phyloP scores from a whole-genome alignment of 331 rosid genomes.

The Pyracantha coccinea region DNA sequence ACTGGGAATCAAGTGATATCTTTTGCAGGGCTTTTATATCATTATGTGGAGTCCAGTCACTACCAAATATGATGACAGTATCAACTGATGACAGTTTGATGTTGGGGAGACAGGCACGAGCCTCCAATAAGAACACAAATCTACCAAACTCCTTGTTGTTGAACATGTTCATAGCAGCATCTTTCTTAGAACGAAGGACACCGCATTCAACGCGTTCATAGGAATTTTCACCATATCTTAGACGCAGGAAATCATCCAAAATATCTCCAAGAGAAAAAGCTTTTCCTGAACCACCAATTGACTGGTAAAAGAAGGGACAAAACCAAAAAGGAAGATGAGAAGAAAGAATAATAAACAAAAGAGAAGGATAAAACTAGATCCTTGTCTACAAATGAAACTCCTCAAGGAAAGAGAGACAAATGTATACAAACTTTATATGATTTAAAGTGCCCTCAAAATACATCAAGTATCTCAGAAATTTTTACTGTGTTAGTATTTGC shows the following conservation, averaged over 20 bases:
- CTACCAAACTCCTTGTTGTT: slow-evolving; percentile 58
- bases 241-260: slow-evolving; percentile 72
- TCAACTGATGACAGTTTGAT: slow-evolving; percentile 70
- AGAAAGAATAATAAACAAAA: background rate
- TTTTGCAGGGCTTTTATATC: slow-evolving; percentile 76
- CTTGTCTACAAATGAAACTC: background rate
- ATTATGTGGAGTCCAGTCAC: slow-evolving; percentile 81
- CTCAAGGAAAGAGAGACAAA: background rate
- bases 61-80: slow-evolving; percentile 59
- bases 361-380: background rate
- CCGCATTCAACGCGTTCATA: slow-evolving; percentile 62
- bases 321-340: background rate
- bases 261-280: slow-evolving; percentile 49
- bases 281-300: slow-evolving; percentile 53
- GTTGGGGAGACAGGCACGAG: slow-evolving; percentile 60
- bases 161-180: slow-evolving; percentile 49
- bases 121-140: slow-evolving; percentile 73
- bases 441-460: no score
- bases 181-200: slow-evolving; percentile 42
- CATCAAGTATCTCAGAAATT: no score
- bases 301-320: slow-evolving; percentile 29
- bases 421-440: no score
- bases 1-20: slow-evolving; percentile 57
- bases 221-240: slow-evolving; percentile 58
- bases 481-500: no score